These are phyloP conservation scores for bread wheat (Triticum aestivum) DNA, from an alignment of 176 grass and related monocot species.

Conservation along the genomic window IWGSC_CS_RefSeq_v2.1 NC_057803.1:656117442-656117941, in stretches of 20 bases:
- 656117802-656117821: conserved; percentile 43
- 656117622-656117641: too few species aligned
- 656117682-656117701: too few species aligned
- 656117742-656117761: not conserved
- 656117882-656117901: conserved; percentile 6
- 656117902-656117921: not conserved
- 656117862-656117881: conserved; percentile 90
- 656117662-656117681: too few species aligned
- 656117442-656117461: conserved; percentile 5
- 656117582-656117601: too few species aligned
- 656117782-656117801: conserved; percentile 29
- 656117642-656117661: too few species aligned
- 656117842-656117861: conserved; percentile 60
- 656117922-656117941: not conserved
- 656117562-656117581: not conserved
- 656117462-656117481: not conserved
- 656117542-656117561: not conserved
- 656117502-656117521: not conserved
- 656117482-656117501: conserved; percentile 16
- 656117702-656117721: too few species aligned
- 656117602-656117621: too few species aligned
- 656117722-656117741: not conserved
- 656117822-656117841: conserved; percentile 61
- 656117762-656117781: conserved; percentile 7
- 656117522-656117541: not conserved